Evolutionary conservation across 2,329 filamentous ascomycete species (phyloP).

Genomic region (Arthroderma uncinatum): DNA sequence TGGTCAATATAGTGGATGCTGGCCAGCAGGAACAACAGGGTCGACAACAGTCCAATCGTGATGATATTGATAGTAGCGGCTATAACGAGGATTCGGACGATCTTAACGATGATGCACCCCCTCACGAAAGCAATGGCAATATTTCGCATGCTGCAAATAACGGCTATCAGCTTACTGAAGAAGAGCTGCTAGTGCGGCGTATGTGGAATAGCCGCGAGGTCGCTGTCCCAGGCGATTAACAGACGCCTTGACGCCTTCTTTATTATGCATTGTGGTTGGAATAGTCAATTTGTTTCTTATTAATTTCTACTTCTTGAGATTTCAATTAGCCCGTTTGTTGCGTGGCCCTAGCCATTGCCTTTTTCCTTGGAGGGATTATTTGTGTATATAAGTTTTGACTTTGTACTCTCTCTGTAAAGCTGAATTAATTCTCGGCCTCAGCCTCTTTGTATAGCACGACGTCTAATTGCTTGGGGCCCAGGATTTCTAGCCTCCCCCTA

Average conservation of each 20-base stretch:
- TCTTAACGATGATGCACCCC: background rate
- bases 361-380: background rate
- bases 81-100: conserved; percentile 9
- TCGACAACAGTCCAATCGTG: conserved; percentile 23
- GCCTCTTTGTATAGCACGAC: too few species aligned
- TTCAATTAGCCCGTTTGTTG: too few species aligned
- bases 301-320: background rate
- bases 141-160: conserved; percentile 20
- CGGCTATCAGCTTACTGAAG: conserved; percentile 22
- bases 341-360: background rate
- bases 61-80: conserved; percentile 15
- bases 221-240: conserved; percentile 22
- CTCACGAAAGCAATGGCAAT: conserved; percentile 12
- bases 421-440: too few species aligned
- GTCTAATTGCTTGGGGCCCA: too few species aligned
- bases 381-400: background rate
- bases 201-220: conserved; percentile 37
- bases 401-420: too few species aligned
- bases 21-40: conserved; percentile 9
- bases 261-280: background rate
- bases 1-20: conserved; percentile 16
- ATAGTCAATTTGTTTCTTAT: background rate
- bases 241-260: background rate
- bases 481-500: too few species aligned
- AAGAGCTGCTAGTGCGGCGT: conserved; percentile 32